Base-by-base conservation (phyloP, 2,329 filamentous ascomycete genomes). In the Arthrobotrys sinensis region DNA sequence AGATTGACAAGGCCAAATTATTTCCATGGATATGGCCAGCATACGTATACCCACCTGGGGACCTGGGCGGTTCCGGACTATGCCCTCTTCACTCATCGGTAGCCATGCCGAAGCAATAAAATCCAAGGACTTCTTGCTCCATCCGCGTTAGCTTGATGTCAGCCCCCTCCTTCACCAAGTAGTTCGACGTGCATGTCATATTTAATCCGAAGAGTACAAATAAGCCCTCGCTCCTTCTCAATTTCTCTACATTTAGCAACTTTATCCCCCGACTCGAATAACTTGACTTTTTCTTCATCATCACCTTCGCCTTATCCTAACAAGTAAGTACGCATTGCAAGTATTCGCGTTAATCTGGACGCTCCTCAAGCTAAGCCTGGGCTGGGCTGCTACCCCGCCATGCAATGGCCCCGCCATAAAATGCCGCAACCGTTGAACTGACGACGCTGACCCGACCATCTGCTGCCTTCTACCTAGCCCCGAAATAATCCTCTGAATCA, bases 71-170 rank as follows among this genome's bases (percentile, higher is more conserved):
- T 50, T 10, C n/a, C 46, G n/a, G 21, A 16, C 52, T 57, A 34
- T 38, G 52, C 28, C 52, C 52, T 57, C 45, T 48, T 21, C 5
- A 24, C 45, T 48, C 19, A 16, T 24, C 45, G 38, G 19, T 21
- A 69, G 38, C 65, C 55, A 40, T 19, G 34, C 66, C 66, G 55
- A 63, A 63, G 8, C 8, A 28, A 38, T 36, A 11, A 14, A 21
- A 28, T 8, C 10, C 36, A 34, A 52, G 67, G 32, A 52, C 34
- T 12, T 64, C 57, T 55, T 64, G 43, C 66, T 72, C 10, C 21
- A 72, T 72, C 57, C 16, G 68, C 57, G 38, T 60, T 72, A 72
- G 68, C 28, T 38, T 52, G 43, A 14, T 40, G 70, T 75, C 70
- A 75, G 70, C 70, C 69, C 70, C 69, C 45, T 38, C 32, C 36